Evolutionary conservation across 2,329 filamentous ascomycete genomes (phyloP), one percentile per base, ranked within the genome.

Genomic region (Claviceps africana): DNA sequence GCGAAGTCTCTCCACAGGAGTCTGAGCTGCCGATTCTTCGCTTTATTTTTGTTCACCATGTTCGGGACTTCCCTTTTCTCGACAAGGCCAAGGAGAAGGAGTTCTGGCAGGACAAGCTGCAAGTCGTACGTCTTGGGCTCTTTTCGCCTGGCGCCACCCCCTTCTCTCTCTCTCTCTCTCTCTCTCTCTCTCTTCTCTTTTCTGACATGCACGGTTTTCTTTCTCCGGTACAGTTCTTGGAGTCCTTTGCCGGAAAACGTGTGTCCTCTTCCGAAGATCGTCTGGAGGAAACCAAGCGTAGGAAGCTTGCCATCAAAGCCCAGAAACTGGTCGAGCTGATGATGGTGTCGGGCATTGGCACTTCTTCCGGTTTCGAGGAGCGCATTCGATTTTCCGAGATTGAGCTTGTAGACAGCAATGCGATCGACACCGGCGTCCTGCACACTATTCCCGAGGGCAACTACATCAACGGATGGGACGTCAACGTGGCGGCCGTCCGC

Each of bases 101-200:
- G 70, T 98, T 98, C 64, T 98, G 93, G 93, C 93, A 98, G 71
- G 89, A 97, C 65, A 97, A 95, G 68, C 74, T 98, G 55, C 93
- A 98, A 73, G 81, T 90, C 64, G 88, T 95, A 71, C 60, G 86
- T 82, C 44, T 25, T 37, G 30, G 39, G n/a, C 19, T 37, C 42
- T 3, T 28, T 10, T 42, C n/a, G 13, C 31, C 21, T 30, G 37
- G n/a, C n/a, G n/a, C n/a, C n/a, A n/a, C n/a, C n/a, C n/a, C n/a
- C n/a, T n/a, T n/a, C n/a, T n/a, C n/a, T n/a, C n/a, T n/a, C n/a
- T n/a, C n/a, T n/a, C n/a, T n/a, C n/a, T n/a, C n/a, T n/a, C n/a
- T n/a, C n/a, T n/a, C n/a, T n/a, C n/a, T n/a, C n/a, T n/a, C n/a
- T n/a, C 10, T 25, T 25, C 8, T n/a, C 22, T 48, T 15, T 22